Evolutionary conservation across 306 rosid genomes (phyloP), one percentile per base, ranked within the genome.

Genomic region (Quercus cerris): DNA sequence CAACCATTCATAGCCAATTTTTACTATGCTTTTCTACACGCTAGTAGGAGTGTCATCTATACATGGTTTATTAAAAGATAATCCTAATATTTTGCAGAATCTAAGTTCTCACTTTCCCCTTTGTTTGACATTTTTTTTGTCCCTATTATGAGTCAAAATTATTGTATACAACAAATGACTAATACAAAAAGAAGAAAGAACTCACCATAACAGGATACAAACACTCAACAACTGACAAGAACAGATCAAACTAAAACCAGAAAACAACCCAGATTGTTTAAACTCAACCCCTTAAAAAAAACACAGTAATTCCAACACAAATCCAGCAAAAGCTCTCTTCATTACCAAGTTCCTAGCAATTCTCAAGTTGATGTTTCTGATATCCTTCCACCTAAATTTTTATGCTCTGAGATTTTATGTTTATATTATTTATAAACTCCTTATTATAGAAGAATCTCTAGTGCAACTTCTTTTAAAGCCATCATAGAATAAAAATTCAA

Each of bases 1-100:
- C 66, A 80, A 80, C 61, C 78, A 56, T 56, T 68, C 69, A 59
- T 18, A 25, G 70, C 38, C 70, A 63, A 73, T 78, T 80, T 63
- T 30, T 61, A n/a, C 76, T 28, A 12, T 31, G 61, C 17, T 20
- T 20, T 27, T 54, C 73, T 52, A 5, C 59, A 80, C 19, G 55
- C 38, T 19, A 66, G 59, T 41, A 71, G 55, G 51, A 66, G 52
- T 58, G 33, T 33, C 1, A 27, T 35, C 52, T 41, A 20, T 15
- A 19, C 14, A 7, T 52, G 70, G 57, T 79, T 75, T 75, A 64
- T 31, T 62, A 13, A 64, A 28, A 63, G 15, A 27, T 23, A 23
- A 62, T 13, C 68, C 31, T 27, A 62, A 62, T 23, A 11, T 62
- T 25, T 13, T 38, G 31, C 46, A 28, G 46, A 28, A 64, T 17